Evolutionary conservation across 306 rosid genomes (phyloP), one percentile per base, ranked within the genome.

Genomic region (Casuarina cunninghamiana): DNA sequence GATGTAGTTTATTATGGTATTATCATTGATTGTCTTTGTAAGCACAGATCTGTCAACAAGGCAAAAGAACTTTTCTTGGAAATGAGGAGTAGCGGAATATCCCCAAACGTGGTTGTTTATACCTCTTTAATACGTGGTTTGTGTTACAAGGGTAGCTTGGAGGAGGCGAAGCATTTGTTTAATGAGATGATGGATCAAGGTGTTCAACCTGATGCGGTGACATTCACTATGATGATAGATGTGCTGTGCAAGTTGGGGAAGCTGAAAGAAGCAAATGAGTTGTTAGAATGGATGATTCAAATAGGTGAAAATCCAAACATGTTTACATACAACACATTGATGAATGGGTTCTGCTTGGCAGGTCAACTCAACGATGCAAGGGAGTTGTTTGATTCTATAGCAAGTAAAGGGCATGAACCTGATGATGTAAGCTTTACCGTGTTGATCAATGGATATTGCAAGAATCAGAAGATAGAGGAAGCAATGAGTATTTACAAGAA

Each of bases 111-210:
- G 32, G 32, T 26, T 26, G 32, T 26, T 26, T 26, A 26, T 26
- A 26, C 32, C 32, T 26, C 32, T 26, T 26, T 26, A 26, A 26
- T 88, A 7, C 90, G 78, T 82, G 86, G 86, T 41, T 80, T 86
- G 49, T 82, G 83, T 50, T 55, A 5, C 37, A 72, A 68, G 32
- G 32, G 32, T 26, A 26, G 32, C 32, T 26, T 1, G 32, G 32
- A 26, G 32, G 32, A 26, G 32, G 90, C 86, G 2, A 81, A 82
- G 69, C 46, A 42, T 58, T 43, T 81, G 85, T 80, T 82, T 2
- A 51, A 54, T 73, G 86, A 88, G 81, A 86, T 88, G 90, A 78
- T 82, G 17, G 84, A 84, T 73, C 87, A 60, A 32, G 92, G 90
- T 17, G 76, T 88, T 68, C 79, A 3, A 55, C 90, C 90, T 68